Percentiles rank a stretch among this genome's conserved stretches.
These are phyloP conservation scores for Basipetospora chlamydospora DNA, from an alignment of 2,329 filamentous ascomycete genomes.

Conservation along the genomic window DNA sequence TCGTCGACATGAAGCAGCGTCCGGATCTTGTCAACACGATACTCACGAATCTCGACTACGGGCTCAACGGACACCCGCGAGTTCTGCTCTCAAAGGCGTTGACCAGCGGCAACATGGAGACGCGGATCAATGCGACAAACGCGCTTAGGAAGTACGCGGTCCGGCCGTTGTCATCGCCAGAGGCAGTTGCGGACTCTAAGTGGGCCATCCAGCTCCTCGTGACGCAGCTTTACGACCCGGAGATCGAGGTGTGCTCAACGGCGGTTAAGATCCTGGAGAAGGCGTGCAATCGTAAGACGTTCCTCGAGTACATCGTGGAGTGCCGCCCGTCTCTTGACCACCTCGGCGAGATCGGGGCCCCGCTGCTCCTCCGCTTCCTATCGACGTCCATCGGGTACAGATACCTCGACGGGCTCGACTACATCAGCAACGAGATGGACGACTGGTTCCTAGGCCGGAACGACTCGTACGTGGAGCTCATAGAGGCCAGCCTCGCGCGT, in stretches of 20 bases:
- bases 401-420: constrained; percentile 91
- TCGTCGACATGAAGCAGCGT: constrained; percentile 78
- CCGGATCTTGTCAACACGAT: constrained; percentile 84
- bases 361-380: constrained; percentile 77
- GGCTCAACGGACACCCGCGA: constrained; percentile 72
- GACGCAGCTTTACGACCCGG: constrained; percentile 94
- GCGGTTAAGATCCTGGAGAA: constrained; percentile 96
- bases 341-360: constrained; percentile 89
- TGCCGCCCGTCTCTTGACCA: constrained; percentile 91
- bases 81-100: constrained; percentile 89
- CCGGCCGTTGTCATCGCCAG: constrained; percentile 19
- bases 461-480: constrained; percentile 84
- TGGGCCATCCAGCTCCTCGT: constrained; percentile 96
- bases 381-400: constrained; percentile 96
- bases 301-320: constrained; percentile 91
- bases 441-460: constrained; percentile 98
- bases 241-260: constrained; percentile 90
- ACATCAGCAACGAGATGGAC: constrained; percentile 99
- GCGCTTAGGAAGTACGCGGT: constrained; percentile 76
- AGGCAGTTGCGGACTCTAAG: constrained; percentile 53
- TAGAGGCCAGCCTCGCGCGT: constrained; percentile 87
- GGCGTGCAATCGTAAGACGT: constrained; percentile 82
- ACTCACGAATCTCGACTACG: constrained; percentile 85
- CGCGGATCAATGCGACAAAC: constrained; percentile 80
- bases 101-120: constrained; percentile 80